These are phyloP conservation scores for Lodderomyces theae DNA, from an alignment of 1,139 yeast genomes.

Conservation along the genomic window DNA sequence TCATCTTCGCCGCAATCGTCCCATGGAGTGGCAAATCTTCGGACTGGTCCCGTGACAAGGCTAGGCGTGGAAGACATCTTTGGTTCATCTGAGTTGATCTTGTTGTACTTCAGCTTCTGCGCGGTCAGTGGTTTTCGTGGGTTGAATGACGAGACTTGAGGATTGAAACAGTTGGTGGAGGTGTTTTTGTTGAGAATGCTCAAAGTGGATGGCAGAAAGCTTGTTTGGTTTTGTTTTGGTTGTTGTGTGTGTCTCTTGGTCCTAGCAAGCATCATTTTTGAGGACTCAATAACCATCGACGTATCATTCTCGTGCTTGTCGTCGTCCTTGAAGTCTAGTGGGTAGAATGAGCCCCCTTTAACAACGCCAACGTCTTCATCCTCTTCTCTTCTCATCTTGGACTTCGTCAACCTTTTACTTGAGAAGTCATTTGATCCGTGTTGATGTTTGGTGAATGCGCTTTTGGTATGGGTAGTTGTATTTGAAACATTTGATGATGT, in stretches of 20 bases:
- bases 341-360: neutral
- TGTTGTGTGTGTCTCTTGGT: neutral
- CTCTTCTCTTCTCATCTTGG: neutral
- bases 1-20: neutral
- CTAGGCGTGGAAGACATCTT: neutral
- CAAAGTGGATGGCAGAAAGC: neutral
- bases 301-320: neutral
- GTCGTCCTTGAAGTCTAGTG: neutral
- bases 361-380: neutral
- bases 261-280: neutral
- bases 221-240: neutral
- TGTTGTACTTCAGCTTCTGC: neutral
- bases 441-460: neutral
- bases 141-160: neutral
- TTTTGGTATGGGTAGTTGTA: neutral
- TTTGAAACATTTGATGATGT: neutral
- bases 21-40: constrained; percentile 1
- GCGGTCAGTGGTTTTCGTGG: neutral
- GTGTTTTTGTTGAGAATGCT: neutral
- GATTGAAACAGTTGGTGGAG: neutral
- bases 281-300: neutral
- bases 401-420: neutral
- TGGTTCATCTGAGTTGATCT: neutral
- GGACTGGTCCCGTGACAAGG: neutral
- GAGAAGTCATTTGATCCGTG: neutral